Evolutionary conservation across 2,329 filamentous ascomycete species (phyloP), one percentile per base, ranked within the genome.

Genomic region (Chaetomium olivaceum): DNA sequence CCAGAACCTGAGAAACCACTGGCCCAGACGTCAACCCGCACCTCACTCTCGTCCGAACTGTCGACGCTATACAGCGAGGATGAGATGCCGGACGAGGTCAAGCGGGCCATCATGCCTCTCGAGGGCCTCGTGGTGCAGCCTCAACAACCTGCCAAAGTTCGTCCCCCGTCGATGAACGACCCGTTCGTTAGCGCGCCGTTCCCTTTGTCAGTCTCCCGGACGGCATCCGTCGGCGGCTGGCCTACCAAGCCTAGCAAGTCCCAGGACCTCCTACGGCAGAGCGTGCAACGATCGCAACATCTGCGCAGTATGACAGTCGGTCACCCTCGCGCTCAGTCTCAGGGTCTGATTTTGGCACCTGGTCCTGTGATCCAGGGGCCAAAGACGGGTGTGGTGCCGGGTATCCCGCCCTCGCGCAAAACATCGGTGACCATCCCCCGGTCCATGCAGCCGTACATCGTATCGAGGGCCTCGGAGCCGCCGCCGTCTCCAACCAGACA

Each of bases 1-100:
- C 66, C 25, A 9, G 61, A 68, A 12, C 16, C 54, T 11, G 61
- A 68, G 16, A 63, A 51, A 12, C 67, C 71, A 52, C 62, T 57
- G 23, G 58, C 31, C 4, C 50, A 27, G 33, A 64, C 46, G 25
- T 82, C 80, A 0, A 64, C 73, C 4, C 76, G 78, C 4, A 85
- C 81, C 67, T 77, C 82, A 9, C 75, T 78, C 16, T 85, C 83
- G 0, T 86, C 83, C 48, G 81, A 83, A 2, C 75, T 87, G 5
- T 87, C 85, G 4, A 87, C 85, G 0, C 73, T 87, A 5, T 85
- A 86, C 68, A 86, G 84, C 65, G 82, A 81, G 57, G 82, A 84
- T 33, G 83, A 85, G 61, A 75, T 77, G 1, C 78, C 81, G 9
- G 78, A 80, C 7, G 75, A 75, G 19, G 63, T 62, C 29, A 64